Conservation (phyloP, 192 early-diverging fungal genomes). For the Linnemannia zychae region DNA sequence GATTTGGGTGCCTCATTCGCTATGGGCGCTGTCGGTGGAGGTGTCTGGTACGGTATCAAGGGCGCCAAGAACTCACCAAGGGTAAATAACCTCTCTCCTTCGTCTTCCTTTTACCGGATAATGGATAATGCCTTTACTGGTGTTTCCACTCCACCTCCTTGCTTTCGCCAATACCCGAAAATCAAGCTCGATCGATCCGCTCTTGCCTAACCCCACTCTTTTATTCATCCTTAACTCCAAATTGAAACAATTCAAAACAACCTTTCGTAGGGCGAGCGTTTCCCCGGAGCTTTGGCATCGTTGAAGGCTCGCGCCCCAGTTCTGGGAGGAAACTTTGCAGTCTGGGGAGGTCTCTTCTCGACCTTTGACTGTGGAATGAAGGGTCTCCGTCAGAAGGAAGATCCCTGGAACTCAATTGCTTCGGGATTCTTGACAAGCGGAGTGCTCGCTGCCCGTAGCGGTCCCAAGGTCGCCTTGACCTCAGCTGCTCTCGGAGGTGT, state of each 20-base stretch:
- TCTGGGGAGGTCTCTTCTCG: slow-evolving; percentile 99
- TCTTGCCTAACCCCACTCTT: not conserved
- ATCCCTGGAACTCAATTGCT: slow-evolving; percentile 98
- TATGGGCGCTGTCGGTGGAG: slow-evolving; percentile 97
- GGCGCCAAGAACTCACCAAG: slow-evolving; percentile 98
- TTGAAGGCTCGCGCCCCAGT: slow-evolving; percentile 96
- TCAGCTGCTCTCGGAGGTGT: slow-evolving; percentile 95
- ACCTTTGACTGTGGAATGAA: slow-evolving; percentile 97
- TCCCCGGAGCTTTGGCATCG: slow-evolving; percentile 86
- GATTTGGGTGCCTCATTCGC: slow-evolving; percentile 91
- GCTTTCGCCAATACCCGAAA: not conserved
- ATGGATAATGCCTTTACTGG: not conserved
- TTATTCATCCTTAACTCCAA: not conserved
- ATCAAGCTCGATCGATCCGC: not conserved
- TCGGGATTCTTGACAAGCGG: slow-evolving; percentile 97
- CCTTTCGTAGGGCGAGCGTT: slow-evolving; percentile 80
- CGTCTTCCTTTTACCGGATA: not conserved
- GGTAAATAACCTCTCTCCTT: slow-evolving; percentile 58
- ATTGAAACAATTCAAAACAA: not conserved
- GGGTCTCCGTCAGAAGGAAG: slow-evolving; percentile 96
- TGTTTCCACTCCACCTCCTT: not conserved
- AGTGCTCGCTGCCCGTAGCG: slow-evolving; percentile 91
- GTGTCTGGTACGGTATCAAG: slow-evolving; percentile 98
- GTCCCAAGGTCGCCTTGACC: slow-evolving; percentile 62
- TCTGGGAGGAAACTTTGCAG: slow-evolving; percentile 98